phyloP scores from a whole-genome alignment of 2,329 filamentous ascomycete species.

The Pestalotiopsis sp. region DNA sequence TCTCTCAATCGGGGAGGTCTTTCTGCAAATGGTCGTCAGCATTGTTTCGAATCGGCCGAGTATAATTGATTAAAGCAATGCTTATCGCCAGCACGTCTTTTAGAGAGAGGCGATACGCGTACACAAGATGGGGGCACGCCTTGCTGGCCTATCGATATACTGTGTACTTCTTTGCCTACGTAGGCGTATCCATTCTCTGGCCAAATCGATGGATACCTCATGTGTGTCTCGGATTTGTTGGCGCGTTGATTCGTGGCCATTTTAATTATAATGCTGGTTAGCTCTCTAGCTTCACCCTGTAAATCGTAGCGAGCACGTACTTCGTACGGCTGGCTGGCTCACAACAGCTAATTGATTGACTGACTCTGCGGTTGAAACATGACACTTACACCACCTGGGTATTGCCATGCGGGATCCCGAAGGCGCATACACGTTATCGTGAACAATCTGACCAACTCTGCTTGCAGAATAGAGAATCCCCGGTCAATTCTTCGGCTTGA shows the following conservation, averaged over 20 bases:
- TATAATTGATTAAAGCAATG: not conserved
- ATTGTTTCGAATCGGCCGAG: conserved; percentile 7
- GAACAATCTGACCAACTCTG: no score
- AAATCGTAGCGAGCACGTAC: no score
- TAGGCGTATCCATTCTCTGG: not conserved
- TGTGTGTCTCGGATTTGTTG: not conserved
- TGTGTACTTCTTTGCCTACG: not conserved
- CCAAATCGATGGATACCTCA: not conserved
- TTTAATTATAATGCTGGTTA: not conserved
- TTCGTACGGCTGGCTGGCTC: not conserved
- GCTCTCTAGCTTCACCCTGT: not conserved
- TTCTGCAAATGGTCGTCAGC: not conserved
- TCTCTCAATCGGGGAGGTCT: conserved; percentile 10
- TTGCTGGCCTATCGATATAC: not conserved
- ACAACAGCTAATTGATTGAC: not conserved
- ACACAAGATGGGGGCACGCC: not conserved
- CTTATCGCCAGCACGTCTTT: not conserved
- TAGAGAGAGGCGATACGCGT: not conserved
- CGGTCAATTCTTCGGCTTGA: no score
- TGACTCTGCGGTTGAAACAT: not conserved
- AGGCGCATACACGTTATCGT: not conserved
- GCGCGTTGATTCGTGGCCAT: not conserved
- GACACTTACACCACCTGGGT: not conserved
- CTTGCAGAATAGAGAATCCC: no score
- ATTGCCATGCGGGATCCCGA: not conserved